Base-by-base conservation (phyloP, 2,329 filamentous ascomycete genomes). In the Fusarium pseudoanthophilum region DNA sequence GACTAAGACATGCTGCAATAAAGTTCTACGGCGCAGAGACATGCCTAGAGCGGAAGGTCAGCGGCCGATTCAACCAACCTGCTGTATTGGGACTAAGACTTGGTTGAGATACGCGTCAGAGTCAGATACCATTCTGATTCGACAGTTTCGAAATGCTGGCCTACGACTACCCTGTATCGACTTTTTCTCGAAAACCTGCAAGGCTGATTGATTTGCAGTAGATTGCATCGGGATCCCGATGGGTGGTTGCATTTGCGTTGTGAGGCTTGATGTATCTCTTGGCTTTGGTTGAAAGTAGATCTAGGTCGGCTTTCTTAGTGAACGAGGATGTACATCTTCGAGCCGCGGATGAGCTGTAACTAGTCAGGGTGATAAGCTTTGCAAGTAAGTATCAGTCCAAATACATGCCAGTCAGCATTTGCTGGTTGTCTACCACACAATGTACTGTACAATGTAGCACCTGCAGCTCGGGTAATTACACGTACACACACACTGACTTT, bases 11-110 rank as follows among this genome's bases (percentile, higher is more conserved):
- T 20, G 30, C 21, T 36, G 43, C 30, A 52, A 52, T 62, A 49
- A 24, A 51, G 30, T 37, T 42, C 30, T 45, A 28, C 16, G 30
- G 48, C 67, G 58, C 45, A 46, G 45, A 40, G 62, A 52, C 26
- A 45, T 39, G 26, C 67, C 67, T 32, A 37, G 40, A 69, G 46
- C 21, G 59, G 67, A 69, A 69, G 67, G 67, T 69, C 67, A 32
- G 43, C 55, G 28, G 45, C 36, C 28, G 24, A 14, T 37, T 42
- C 26, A 7, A 30, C 18, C 39, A 69, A 59, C 58, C 58, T 69
- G 67, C 65, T 48, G 24, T 20, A 52, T 69, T 64, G 37, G 63
- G 64, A 58, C 55, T 55, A 36, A 40, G 20, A 15, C n/a, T 45
- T 15, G 32, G 9, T 45, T 15, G 32, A 14, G 9, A 28, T 4